phyloP scores from a whole-genome alignment of 108 stramenopile genomes.

The Discostella pseudostelligera region DNA sequence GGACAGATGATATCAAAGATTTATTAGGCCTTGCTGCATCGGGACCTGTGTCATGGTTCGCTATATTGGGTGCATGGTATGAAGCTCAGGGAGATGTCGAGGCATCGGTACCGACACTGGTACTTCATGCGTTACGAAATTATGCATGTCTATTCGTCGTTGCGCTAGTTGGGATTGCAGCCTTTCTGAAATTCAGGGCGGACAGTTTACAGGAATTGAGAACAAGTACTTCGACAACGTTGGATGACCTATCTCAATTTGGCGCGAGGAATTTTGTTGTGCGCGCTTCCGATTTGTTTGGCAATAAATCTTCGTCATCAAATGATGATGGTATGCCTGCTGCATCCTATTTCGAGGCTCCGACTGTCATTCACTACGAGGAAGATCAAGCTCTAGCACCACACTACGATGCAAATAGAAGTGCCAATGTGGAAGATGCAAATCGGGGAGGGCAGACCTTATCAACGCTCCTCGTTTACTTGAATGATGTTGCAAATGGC shows the following conservation, averaged over 20 bases:
- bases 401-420: slow-evolving; percentile 80
- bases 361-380: slow-evolving; percentile 77
- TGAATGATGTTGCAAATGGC: slow-evolving; percentile 77
- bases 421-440: slow-evolving; percentile 69
- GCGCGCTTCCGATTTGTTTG: slow-evolving; percentile 54
- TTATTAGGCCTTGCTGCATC: slow-evolving; percentile 64
- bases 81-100: slow-evolving; percentile 35
- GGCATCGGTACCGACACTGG: slow-evolving; percentile 36
- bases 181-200: slow-evolving; percentile 51
- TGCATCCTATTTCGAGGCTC: slow-evolving; percentile 70
- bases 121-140: slow-evolving; percentile 62
- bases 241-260: slow-evolving; percentile 52
- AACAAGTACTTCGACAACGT: slow-evolving; percentile 70
- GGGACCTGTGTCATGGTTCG: slow-evolving; percentile 74
- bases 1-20: slow-evolving; percentile 74
- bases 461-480: slow-evolving; percentile 73
- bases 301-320: slow-evolving; percentile 1
- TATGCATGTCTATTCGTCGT: slow-evolving; percentile 52
- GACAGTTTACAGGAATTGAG: slow-evolving; percentile 58
- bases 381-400: slow-evolving; percentile 65
- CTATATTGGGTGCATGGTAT: slow-evolving; percentile 58
- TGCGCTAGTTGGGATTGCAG: slow-evolving; percentile 45
- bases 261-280: slow-evolving; percentile 60
- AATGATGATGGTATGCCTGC: slow-evolving; percentile 17
- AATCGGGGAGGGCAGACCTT: slow-evolving; percentile 82